Conservation (phyloP, 208 protist species). For the Crithidia bombi region DNA sequence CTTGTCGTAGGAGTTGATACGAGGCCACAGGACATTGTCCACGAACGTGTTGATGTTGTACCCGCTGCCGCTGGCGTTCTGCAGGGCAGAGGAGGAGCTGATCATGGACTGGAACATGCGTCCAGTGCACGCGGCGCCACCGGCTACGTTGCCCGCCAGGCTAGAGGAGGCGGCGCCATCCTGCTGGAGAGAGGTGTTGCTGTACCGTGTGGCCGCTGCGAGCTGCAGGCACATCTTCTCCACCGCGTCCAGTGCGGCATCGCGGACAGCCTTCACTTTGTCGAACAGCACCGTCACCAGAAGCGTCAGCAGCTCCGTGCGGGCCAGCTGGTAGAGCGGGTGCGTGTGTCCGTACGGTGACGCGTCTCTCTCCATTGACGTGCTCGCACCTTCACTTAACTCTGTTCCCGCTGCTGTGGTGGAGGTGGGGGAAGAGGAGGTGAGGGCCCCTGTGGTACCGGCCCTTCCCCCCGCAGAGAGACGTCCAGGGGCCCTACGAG, state of each 20-base stretch:
- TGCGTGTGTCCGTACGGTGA: slow-evolving; percentile 34
- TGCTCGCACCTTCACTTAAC: not conserved
- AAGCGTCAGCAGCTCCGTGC: slow-evolving; percentile 68
- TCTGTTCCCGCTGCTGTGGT: not conserved
- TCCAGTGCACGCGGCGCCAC: not conserved
- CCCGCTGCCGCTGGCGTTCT: not conserved
- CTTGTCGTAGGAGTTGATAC: slow-evolving; percentile 48
- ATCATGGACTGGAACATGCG: not conserved
- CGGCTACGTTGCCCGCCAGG: not conserved
- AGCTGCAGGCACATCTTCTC: slow-evolving; percentile 46
- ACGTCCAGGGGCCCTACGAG: not conserved
- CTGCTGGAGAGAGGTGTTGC: slow-evolving; percentile 14
- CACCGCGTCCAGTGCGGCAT: slow-evolving; percentile 61
- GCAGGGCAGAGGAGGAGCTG: slow-evolving; percentile 8
- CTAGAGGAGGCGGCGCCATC: not conserved
- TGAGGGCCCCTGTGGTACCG: not conserved
- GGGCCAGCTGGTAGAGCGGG: slow-evolving; percentile 62
- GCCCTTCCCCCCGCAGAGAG: not conserved
- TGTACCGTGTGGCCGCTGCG: slow-evolving; percentile 16
- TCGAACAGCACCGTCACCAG: slow-evolving; percentile 80
- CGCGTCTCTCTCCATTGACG: not conserved
- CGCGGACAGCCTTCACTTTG: slow-evolving; percentile 78
- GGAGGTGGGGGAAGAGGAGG: no score
- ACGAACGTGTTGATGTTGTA: slow-evolving; percentile 49
- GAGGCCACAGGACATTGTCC: slow-evolving; percentile 78